phyloP scores from a whole-genome alignment of 805 yeast species.

The Cyberlindnera galapagoensis region DNA sequence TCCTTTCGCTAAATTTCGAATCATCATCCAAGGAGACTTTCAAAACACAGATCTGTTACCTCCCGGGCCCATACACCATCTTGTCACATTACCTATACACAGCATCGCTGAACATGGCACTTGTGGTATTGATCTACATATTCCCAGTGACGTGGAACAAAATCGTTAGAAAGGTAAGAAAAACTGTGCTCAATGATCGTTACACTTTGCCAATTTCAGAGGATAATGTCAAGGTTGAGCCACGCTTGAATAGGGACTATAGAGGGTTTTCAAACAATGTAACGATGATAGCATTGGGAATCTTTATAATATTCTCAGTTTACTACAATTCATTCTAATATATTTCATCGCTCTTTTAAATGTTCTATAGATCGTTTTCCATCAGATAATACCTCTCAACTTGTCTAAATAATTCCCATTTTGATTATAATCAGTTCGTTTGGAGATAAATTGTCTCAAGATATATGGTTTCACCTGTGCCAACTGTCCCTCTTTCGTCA shows the following conservation, averaged over 20 bases:
- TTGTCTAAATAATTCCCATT: slow-evolving; percentile 25
- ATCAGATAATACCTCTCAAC: slow-evolving; percentile 19
- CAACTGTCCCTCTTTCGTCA: slow-evolving; percentile 76
- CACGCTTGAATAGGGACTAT: slow-evolving; percentile 8
- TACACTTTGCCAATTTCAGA: slow-evolving; percentile 19
- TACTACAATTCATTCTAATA: slow-evolving; percentile 18
- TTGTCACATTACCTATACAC: slow-evolving; percentile 29
- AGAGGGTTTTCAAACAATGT: slow-evolving; percentile 10
- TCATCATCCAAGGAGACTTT: slow-evolving; percentile 21
- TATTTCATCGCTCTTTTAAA: too few species aligned
- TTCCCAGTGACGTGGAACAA: slow-evolving; percentile 25
- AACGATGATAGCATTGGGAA: too few species aligned
- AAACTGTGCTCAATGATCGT: slow-evolving; percentile 1
- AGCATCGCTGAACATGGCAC: slow-evolving; percentile 15
- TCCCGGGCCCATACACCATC: slow-evolving; percentile 49
- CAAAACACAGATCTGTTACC: slow-evolving; percentile 45
- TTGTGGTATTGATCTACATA: slow-evolving; percentile 22
- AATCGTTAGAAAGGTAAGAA: slow-evolving; percentile 3
- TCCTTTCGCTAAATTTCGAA: slow-evolving; percentile 52
- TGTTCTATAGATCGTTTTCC: background rate
- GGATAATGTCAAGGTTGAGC: slow-evolving; percentile 3
- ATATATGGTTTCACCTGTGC: slow-evolving; percentile 56
- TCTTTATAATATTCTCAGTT: slow-evolving; percentile 14
- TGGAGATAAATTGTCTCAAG: slow-evolving; percentile 58
- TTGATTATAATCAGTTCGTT: slow-evolving; percentile 63